These are phyloP conservation scores for Mycena belliarum DNA, from an alignment of 768 basidiomycete genomes.

Conservation along the genomic window DNA sequence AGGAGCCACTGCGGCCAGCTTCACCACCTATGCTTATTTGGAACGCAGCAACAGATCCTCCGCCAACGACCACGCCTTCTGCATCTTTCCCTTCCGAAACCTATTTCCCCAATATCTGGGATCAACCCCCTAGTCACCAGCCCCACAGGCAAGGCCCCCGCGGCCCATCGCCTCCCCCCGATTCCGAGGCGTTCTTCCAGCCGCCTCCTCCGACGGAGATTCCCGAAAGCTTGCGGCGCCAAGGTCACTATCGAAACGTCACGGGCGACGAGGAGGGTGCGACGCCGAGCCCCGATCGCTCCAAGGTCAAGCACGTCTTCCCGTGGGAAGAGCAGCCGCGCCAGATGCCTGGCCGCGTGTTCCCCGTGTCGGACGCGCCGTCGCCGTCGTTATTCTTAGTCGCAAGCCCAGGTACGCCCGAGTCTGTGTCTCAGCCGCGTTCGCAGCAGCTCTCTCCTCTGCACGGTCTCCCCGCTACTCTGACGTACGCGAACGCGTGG, in stretches of 20 bases:
- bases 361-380: conserved; percentile 65
- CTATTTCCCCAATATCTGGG: conserved; percentile 88
- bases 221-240: conserved; percentile 63
- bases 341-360: conserved; percentile 66
- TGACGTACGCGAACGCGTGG: conserved; percentile 82
- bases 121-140: conserved; percentile 50
- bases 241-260: conserved; percentile 75
- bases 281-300: conserved; percentile 63
- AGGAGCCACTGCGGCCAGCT: conserved; percentile 42
- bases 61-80: conserved; percentile 62
- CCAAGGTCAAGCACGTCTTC: conserved; percentile 78
- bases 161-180: conserved; percentile 35
- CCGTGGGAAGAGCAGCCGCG: conserved; percentile 92
- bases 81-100: conserved; percentile 68
- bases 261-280: conserved; percentile 46
- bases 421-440: conserved; percentile 34
- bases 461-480: conserved; percentile 53
- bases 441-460: conserved; percentile 41
- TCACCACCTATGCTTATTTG: conserved; percentile 73
- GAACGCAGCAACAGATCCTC: conserved; percentile 81
- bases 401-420: conserved; percentile 38
- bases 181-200: conserved; percentile 57
- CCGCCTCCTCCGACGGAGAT: conserved; percentile 61
- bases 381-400: conserved; percentile 47
- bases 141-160: conserved; percentile 36